phyloP scores from a whole-genome alignment of 371 early-diverging fungal genomes.

The Lichtheimia hyalospora region DNA sequence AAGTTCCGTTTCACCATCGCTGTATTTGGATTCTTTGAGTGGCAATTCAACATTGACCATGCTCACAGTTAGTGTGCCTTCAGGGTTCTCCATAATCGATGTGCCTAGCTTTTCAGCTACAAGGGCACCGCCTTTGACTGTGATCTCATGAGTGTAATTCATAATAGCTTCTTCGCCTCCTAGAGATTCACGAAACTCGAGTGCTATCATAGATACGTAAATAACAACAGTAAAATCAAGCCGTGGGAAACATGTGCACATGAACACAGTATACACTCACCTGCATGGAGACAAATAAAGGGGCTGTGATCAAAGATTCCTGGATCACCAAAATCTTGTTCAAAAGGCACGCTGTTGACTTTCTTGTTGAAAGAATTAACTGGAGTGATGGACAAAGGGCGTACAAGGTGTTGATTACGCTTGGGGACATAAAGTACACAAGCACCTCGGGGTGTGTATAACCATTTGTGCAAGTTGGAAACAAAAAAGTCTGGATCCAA shows the following conservation, averaged over 20 bases:
- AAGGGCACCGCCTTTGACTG: slow-evolving; percentile 55
- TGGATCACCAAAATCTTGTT: slow-evolving; percentile 38
- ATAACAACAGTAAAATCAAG: not conserved
- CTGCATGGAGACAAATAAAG: slow-evolving; percentile 47
- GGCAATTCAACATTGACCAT: slow-evolving; percentile 70
- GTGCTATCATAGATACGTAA: slow-evolving; percentile 17
- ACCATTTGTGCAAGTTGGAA: slow-evolving; percentile 78
- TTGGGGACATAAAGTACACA: slow-evolving; percentile 60
- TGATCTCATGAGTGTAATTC: slow-evolving; percentile 54
- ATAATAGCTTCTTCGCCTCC: slow-evolving; percentile 61
- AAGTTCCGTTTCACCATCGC: slow-evolving; percentile 10
- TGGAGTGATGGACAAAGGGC: slow-evolving; percentile 52
- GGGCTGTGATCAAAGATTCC: slow-evolving; percentile 36
- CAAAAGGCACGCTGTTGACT: slow-evolving; percentile 13
- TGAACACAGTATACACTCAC: slow-evolving; percentile 17
- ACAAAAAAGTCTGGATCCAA: slow-evolving; percentile 68
- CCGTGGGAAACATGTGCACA: too few species aligned
- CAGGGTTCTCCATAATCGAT: slow-evolving; percentile 51
- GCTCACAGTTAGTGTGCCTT: slow-evolving; percentile 31
- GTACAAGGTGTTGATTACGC: slow-evolving; percentile 49
- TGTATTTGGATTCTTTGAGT: slow-evolving; percentile 25
- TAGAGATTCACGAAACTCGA: slow-evolving; percentile 51
- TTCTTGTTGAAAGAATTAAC: slow-evolving; percentile 32
- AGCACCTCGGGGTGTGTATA: slow-evolving; percentile 61
- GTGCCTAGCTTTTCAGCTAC: slow-evolving; percentile 65